Base-by-base conservation (phyloP, 352 stramenopile genomes). In the Pseudoperonospora humuli region DNA sequence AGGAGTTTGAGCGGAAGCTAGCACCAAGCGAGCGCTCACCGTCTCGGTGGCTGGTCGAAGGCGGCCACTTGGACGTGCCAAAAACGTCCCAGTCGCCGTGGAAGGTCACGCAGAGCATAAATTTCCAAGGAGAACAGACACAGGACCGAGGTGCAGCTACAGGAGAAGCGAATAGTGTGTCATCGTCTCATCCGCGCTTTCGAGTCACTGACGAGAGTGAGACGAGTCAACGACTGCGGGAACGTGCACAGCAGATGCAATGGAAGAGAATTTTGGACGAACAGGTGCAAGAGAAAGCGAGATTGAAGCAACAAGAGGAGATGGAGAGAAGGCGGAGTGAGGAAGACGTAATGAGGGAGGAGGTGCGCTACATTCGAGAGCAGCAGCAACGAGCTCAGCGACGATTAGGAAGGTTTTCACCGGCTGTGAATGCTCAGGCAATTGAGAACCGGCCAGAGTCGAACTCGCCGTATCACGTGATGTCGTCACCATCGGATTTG, bases 1-100 rank as follows among this genome's bases (percentile, higher is more conserved):
- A 79, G 34, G 64, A 77, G 44, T 60, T 82, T 23, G 70, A 86
- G 55, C 72, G 64, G 20, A 68, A 67, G 36, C 62, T 85, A 17
- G 50, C 57, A 25, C 72, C 49, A 7, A 62, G 61, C 43, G 69
- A 78, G 28, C 55, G 47, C 23, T 86, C 77, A 18, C 77, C 77
- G 21, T 58, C 72, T 32, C 85, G 83, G 42, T 89, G 77, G 77
- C 67, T 85, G 39, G 65, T 75, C 19, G 69, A 89, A 35, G 72
- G 71, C 41, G 75, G 77, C 20, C 58, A 67, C 24, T 48, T 64
- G 32, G 60, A 74, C 18, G 7, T 25, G 4, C 45, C 51, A 0
- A 13, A 31, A 13, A 42, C 45, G 5, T 53, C 59, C 7, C 36
- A 32, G 18, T 53, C 49, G 10, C 42, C 51, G 2, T 64, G 44